A percentile compares a stretch with the other conserved stretches of the same genome.
Conservation (phyloP, 2,329 filamentous ascomycete species). For the Mollisiaceae sp. region DNA sequence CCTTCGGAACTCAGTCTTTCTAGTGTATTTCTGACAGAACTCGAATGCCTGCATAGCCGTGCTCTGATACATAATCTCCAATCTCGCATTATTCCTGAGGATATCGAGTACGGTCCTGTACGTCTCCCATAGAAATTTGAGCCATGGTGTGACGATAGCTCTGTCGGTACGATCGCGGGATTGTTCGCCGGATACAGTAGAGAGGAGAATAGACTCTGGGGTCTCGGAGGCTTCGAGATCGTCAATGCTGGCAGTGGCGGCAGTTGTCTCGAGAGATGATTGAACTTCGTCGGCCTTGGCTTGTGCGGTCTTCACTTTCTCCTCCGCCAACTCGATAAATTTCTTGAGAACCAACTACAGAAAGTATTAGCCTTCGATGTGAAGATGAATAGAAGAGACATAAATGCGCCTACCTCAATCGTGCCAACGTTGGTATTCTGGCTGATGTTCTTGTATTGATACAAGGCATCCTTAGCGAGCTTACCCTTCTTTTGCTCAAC, state of each 20-base stretch:
- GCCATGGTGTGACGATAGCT: conserved; percentile 97
- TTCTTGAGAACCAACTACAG: conserved; percentile 85
- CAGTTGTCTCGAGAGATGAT: conserved; percentile 78
- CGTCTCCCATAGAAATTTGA: conserved; percentile 99
- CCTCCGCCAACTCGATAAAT: conserved; percentile 96
- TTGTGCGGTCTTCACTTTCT: conserved; percentile 95
- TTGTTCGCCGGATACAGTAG: conserved; percentile 97
- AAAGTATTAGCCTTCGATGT: conserved; percentile 24
- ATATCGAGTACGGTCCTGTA: conserved; percentile 99
- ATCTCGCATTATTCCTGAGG: conserved; percentile 96
- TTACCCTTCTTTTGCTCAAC: conserved; percentile 99
- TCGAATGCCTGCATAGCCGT: conserved; percentile 98
- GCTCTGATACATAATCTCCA: conserved; percentile 98
- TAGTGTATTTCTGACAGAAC: conserved; percentile 96
- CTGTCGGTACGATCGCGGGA: conserved; percentile 96
- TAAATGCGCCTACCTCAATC: conserved; percentile 72
- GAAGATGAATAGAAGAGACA: neutral
- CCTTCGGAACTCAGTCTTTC: conserved; percentile 98
- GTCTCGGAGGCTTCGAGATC: conserved; percentile 98
- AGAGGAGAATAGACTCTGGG: conserved; percentile 95
- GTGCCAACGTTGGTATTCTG: conserved; percentile 99
- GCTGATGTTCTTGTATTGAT: conserved; percentile 99
- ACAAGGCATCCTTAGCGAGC: conserved; percentile 96
- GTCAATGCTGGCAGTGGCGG: conserved; percentile 77
- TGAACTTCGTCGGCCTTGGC: conserved; percentile 95